Evolutionary conservation across 805 yeast genomes (phyloP), one percentile per base, ranked within the genome.

Genomic region (Yueomyces sp.): DNA sequence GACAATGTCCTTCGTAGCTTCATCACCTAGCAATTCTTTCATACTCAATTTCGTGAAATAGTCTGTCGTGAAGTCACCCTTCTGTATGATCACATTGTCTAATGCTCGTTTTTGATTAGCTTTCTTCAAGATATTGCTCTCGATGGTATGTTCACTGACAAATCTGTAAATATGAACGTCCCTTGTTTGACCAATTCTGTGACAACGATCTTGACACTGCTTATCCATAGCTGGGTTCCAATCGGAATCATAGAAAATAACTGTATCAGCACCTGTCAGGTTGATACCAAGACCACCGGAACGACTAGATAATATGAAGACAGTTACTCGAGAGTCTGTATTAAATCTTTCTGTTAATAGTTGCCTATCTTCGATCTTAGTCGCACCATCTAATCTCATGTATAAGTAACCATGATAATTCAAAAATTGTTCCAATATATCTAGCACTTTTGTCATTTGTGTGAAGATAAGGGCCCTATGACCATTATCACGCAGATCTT

Each of bases 141-240:
- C 99, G 47, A 92, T 92, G 3, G 98, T 92, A 65, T 76, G 86
- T 65, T 92, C 98, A 29, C 95, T 84, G 28, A 92, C 97, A 63
- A 92, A 83, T 48, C 99, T 70, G 67, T 94, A 92, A 45, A 92
- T 92, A 62, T 92, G 98, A 34, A 92, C 99, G 59, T 92, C 98
- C 56, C 98, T 73, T 19, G 94, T 86, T 62, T 92, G 99, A 5
- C 99, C 99, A 60, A 92, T 92, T 69, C 99, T 81, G 62, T 92
- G 99, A 65, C 97, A 92, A 62, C 99, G 79, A 65, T 92, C 99
- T 64, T 92, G 98, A 66, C 98, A 92, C 64, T 92, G 99, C 58
- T 87, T 86, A 62, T 92, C 99, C 96, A 92, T 92, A 1, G 97
- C 95, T 2, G 99, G 99, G 59, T 92, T 92, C 98, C 98, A 90